Conservation (phyloP, 257 asterid species). For the Penstemon barbatus region DNA sequence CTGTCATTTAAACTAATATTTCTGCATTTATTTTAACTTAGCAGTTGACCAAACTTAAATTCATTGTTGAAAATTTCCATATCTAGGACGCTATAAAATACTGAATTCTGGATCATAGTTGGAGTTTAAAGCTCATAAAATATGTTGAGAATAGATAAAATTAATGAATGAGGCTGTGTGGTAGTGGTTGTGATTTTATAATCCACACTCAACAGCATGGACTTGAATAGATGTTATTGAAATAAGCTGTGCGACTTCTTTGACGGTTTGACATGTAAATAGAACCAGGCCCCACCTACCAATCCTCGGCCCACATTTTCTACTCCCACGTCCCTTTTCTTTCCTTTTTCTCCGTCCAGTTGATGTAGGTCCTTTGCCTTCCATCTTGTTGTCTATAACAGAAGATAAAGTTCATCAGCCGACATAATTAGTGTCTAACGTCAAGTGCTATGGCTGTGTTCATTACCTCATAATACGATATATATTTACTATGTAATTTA, state of each 20-base stretch:
- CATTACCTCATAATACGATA: constrained; percentile 6
- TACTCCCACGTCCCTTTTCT: background rate
- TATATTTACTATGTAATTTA: background rate
- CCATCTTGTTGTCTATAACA: constrained; percentile 6
- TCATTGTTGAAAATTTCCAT: background rate
- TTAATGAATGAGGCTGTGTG: background rate
- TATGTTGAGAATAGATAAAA: background rate
- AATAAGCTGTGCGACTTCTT: too few species aligned
- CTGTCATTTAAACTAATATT: background rate
- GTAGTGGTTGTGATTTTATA: constrained; percentile 1
- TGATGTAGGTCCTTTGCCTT: constrained; percentile 10
- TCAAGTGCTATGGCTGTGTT: background rate
- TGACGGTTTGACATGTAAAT: too few species aligned
- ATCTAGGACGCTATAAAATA: background rate
- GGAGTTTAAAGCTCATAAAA: constrained; percentile 8
- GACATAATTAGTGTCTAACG: background rate
- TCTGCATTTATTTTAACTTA: background rate
- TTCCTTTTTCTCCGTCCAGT: constrained; percentile 9
- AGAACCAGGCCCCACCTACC: background rate
- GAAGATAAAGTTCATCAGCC: background rate
- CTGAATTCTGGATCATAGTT: background rate
- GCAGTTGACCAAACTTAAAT: background rate
- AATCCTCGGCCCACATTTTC: background rate
- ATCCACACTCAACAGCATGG: background rate
- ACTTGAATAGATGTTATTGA: too few species aligned